These are phyloP conservation scores for Naganishia friedmannii DNA, from an alignment of 768 basidiomycete genomes.

Conservation along the genomic window DNA sequence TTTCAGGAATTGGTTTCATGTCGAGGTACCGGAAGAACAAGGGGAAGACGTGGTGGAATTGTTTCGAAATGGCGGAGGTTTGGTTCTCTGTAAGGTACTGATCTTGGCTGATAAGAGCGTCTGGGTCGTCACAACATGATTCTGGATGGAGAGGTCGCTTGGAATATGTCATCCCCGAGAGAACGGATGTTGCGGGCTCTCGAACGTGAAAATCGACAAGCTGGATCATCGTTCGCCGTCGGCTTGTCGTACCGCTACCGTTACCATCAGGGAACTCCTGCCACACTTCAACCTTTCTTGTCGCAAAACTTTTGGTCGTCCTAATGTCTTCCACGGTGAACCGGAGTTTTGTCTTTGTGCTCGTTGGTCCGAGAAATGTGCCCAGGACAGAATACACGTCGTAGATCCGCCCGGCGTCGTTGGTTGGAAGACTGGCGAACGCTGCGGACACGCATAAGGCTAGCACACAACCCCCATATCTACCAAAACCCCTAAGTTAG, in stretches of 20 bases:
- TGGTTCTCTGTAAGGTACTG: neutral
- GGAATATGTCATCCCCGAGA: slow-evolving; percentile 25
- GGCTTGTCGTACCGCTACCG: neutral
- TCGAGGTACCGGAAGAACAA: slow-evolving; percentile 22
- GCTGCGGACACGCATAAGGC: slow-evolving; percentile 7
- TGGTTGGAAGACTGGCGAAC: slow-evolving; percentile 4
- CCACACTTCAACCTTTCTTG: slow-evolving; percentile 30
- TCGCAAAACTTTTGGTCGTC: slow-evolving; percentile 29
- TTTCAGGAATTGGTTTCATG: neutral
- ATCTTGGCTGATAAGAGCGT: neutral
- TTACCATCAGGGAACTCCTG: slow-evolving; percentile 20
- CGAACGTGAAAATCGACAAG: slow-evolving; percentile 31
- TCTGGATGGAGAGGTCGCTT: neutral
- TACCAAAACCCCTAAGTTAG: neutral
- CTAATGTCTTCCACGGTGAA: slow-evolving; percentile 31
- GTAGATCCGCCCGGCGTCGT: slow-evolving; percentile 4
- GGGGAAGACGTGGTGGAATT: slow-evolving; percentile 17
- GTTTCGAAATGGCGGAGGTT: neutral
- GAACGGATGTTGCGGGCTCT: slow-evolving; percentile 8
- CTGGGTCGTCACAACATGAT: neutral
- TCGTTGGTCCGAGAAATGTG: slow-evolving; percentile 33
- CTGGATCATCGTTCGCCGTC: slow-evolving; percentile 28
- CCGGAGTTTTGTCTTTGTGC: slow-evolving; percentile 26
- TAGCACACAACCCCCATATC: slow-evolving; percentile 8
- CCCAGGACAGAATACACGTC: slow-evolving; percentile 34